phyloP scores from a whole-genome alignment of 1,284 basidiomycete genomes.

The Phellopilus nigrolimitatus region DNA sequence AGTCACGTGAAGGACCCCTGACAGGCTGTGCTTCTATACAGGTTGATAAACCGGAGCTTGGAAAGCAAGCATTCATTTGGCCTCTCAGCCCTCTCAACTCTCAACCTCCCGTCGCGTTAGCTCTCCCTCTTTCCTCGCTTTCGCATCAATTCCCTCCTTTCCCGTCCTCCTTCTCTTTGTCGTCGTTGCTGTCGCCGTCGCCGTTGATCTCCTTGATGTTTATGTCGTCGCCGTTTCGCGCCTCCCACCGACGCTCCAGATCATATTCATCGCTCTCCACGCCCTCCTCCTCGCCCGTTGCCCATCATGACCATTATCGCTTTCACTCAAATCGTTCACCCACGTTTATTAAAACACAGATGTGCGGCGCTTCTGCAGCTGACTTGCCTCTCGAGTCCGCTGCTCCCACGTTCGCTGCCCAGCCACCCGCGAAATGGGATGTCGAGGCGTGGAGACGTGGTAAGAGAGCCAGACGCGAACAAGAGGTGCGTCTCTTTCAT shows the following conservation, averaged over 20 bases:
- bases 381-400: slow-evolving; percentile 29
- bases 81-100: not conserved
- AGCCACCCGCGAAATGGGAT: slow-evolving; percentile 42
- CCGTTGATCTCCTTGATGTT: slow-evolving; percentile 15
- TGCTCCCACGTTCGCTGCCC: slow-evolving; percentile 13
- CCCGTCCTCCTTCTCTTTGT: not conserved
- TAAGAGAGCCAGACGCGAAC: slow-evolving; percentile 45
- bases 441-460: slow-evolving; percentile 50
- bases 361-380: slow-evolving; percentile 24
- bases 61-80: too few species aligned
- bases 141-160: not conserved
- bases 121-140: slow-evolving; percentile 1
- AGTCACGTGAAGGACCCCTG: too few species aligned
- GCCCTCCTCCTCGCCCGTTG: slow-evolving; percentile 30
- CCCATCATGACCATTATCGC: slow-evolving; percentile 25
- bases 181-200: slow-evolving; percentile 2
- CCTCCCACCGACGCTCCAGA: slow-evolving; percentile 41
- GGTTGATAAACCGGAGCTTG: too few species aligned
- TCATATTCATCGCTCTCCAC: slow-evolving; percentile 50
- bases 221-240: slow-evolving; percentile 38
- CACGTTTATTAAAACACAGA: slow-evolving; percentile 32
- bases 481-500: slow-evolving; percentile 38
- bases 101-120: not conserved
- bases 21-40: too few species aligned
- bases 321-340: slow-evolving; percentile 39